Evolutionary conservation across 768 basidiomycete genomes (phyloP), one percentile per base, ranked within the genome.

Genomic region (Trametes maxima): DNA sequence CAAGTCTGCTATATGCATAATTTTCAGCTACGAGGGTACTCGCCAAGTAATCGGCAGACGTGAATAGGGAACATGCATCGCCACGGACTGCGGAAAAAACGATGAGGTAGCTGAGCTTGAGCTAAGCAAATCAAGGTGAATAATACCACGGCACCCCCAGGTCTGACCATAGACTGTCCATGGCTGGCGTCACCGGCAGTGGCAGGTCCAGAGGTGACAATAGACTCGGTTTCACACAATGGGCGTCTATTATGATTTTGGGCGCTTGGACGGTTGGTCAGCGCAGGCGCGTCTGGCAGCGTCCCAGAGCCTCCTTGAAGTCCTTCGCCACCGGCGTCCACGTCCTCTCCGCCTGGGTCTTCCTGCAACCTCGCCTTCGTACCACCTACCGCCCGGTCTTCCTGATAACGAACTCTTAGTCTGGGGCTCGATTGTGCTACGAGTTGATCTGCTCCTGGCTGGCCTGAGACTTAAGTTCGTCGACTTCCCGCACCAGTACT

Each of bases 241-340:
- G 43, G 36, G 58, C 50, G 50, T 36, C 36, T 46, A 39, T 11
- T 14, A 25, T 17, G 7, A 11, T 7, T 6, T 16, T 13, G 28
- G 35, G 60, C 60, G 60, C 49, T 24, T 61, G 19, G 7, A 3
- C 1, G n/a, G 16, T 62, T 62, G 60, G 60, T 62, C 60, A 62
- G 60, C 54, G 60, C 54, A 43, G 60, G 56, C 60, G 60, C 60
- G 60, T 56, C 36, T 33, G 28, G 28, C 28, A 33, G 28, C 48
- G 51, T 17, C 10, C 13, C 3, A 24, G 19, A 13, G 50, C 5
- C 7, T 21, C n/a, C n/a, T n/a, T n/a, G n/a, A n/a, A 28, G 40
- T 22, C 40, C 48, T 44, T 56, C 54, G 60, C 48, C 60, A 62
- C 49, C 48, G n/a, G n/a, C n/a, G 33, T 44, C 60, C 48, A 56